Percentiles rank a stretch among this genome's conserved stretches.
Conservation (phyloP, 2,329 filamentous ascomycete genomes). For the Neocucurbitaria cava region DNA sequence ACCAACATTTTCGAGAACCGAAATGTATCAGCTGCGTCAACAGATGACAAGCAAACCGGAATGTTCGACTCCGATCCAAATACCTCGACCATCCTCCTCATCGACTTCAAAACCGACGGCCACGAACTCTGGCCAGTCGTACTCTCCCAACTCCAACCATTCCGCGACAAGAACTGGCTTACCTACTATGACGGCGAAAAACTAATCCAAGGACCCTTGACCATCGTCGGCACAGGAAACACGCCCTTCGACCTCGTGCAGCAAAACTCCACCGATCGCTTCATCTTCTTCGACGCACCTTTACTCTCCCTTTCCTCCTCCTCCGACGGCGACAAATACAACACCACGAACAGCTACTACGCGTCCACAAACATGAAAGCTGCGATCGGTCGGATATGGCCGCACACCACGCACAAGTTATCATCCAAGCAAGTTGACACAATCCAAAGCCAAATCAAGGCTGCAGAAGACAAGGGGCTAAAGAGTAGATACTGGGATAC, state of each 20-base stretch:
- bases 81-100: slow-evolving; percentile 64
- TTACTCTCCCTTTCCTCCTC: slow-evolving; percentile 53
- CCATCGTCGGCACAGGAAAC: slow-evolving; percentile 72
- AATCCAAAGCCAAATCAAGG: slow-evolving; percentile 27
- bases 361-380: slow-evolving; percentile 29
- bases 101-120: slow-evolving; percentile 72
- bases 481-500: slow-evolving; percentile 36
- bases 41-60: slow-evolving; percentile 48
- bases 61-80: slow-evolving; percentile 55
- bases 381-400: slow-evolving; percentile 27
- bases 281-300: slow-evolving; percentile 73
- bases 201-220: slow-evolving; percentile 65
- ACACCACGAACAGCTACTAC: slow-evolving; percentile 35
- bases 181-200: slow-evolving; percentile 57
- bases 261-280: slow-evolving; percentile 62
- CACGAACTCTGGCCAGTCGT: slow-evolving; percentile 61
- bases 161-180: slow-evolving; percentile 63
- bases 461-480: slow-evolving; percentile 27
- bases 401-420: slow-evolving; percentile 14
- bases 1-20: slow-evolving; percentile 50
- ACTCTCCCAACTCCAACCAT: slow-evolving; percentile 62
- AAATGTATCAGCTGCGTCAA: slow-evolving; percentile 27
- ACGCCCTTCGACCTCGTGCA: slow-evolving; percentile 65
- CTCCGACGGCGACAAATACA: slow-evolving; percentile 22
- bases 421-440: slow-evolving; percentile 16